Evolutionary conservation across 2,329 filamentous ascomycete species (phyloP).

Genomic region (Pyricularia pennisetigena): DNA sequence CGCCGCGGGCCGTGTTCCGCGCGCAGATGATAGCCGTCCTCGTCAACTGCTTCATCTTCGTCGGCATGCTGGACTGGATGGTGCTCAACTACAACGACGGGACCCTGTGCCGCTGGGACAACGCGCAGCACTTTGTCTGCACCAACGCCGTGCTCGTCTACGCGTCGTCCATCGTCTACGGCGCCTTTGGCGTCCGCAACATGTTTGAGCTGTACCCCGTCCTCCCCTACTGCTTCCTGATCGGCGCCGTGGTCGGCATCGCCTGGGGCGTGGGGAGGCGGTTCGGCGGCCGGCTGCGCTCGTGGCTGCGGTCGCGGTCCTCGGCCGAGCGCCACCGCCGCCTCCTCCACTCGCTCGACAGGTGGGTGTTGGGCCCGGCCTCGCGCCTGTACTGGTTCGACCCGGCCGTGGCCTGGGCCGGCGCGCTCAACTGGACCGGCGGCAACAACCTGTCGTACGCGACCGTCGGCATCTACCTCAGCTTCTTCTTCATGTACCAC

Average conservation of each 20-base stretch:
- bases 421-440: conserved; percentile 29
- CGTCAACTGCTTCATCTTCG: conserved; percentile 7
- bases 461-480: conserved; percentile 29
- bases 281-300: conserved; percentile 21
- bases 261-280: conserved; percentile 24
- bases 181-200: conserved; percentile 4
- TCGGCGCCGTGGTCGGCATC: conserved; percentile 25
- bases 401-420: conserved; percentile 28
- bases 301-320: conserved; percentile 14
- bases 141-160: conserved; percentile 3
- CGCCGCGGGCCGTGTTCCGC: conserved; percentile 8
- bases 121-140: conserved; percentile 4
- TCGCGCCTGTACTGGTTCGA: conserved; percentile 30
- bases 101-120: conserved; percentile 2
- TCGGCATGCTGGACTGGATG: conserved; percentile 6
- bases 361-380: conserved; percentile 25
- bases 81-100: conserved; percentile 2
- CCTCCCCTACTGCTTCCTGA: conserved; percentile 33
- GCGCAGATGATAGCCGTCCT: conserved; percentile 7
- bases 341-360: conserved; percentile 23
- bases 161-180: conserved; percentile 4
- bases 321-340: conserved; percentile 21
- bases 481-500: conserved; percentile 32
- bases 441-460: conserved; percentile 31
- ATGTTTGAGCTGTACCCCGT: conserved; percentile 33